Percentiles rank a stretch among this genome's conserved stretches.
These are phyloP conservation scores for Leucosporidium scottii DNA, from an alignment of 768 basidiomycete species.

Conservation along the genomic window DNA sequence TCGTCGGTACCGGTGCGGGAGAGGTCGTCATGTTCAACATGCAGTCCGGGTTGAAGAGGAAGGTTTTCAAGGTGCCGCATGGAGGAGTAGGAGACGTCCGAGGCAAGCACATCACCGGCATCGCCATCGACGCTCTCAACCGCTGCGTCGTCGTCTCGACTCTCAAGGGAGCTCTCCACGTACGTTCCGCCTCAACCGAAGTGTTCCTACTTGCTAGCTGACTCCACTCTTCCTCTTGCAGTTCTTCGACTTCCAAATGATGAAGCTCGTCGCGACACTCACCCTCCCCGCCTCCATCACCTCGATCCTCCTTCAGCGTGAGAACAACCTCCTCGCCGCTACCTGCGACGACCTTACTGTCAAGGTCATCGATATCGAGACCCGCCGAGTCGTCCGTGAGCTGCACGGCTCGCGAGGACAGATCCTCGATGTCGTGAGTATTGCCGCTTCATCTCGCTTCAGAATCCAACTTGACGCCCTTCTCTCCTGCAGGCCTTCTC, in stretches of 20 bases:
- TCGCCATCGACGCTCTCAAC: conserved; percentile 81
- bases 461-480: conserved; percentile 5
- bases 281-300: conserved; percentile 61
- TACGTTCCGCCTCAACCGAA: conserved; percentile 45
- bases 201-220: neutral
- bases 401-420: conserved; percentile 72
- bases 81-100: conserved; percentile 44
- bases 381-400: conserved; percentile 76
- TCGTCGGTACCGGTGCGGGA: conserved; percentile 74
- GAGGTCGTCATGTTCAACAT: conserved; percentile 89
- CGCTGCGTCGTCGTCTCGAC: conserved; percentile 72
- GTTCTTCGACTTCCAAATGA: conserved; percentile 96
- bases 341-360: conserved; percentile 80
- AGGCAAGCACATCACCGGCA: conserved; percentile 61
- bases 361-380: conserved; percentile 86
- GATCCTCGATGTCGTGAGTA: conserved; percentile 79
- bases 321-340: conserved; percentile 73
- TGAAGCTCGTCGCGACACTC: conserved; percentile 62
- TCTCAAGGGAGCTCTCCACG: conserved; percentile 79
- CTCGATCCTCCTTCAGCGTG: conserved; percentile 69
- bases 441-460: neutral
- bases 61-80: conserved; percentile 51
- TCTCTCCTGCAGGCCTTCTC: conserved; percentile 67
- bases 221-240: conserved; percentile 41
- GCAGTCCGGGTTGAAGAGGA: conserved; percentile 83